Evolutionary conservation across 495 filamentous ascomycete species (phyloP).

Genomic region (Gamarada debralockiae): DNA sequence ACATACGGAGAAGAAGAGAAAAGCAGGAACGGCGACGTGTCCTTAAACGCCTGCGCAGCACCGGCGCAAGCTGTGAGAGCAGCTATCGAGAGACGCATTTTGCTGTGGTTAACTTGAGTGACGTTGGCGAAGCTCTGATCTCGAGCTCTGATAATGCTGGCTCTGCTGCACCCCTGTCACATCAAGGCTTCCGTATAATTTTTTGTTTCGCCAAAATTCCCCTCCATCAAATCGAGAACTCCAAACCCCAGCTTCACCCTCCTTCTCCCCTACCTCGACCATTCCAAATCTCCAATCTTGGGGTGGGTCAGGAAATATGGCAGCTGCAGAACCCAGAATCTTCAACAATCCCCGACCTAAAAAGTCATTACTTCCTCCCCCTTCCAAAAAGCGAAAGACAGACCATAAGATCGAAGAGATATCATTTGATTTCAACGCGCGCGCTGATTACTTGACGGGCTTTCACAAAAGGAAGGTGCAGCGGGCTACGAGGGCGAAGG

Average conservation of each 20-base stretch:
- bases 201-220: background rate
- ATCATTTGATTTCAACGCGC: conserved; percentile 71
- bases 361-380: conserved; percentile 40
- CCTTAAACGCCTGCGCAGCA: conserved; percentile 65
- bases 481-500: conserved; percentile 77
- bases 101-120: conserved; percentile 21
- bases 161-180: background rate
- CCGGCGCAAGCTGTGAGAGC: conserved; percentile 57
- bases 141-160: background rate
- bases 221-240: background rate
- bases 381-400: conserved; percentile 64
- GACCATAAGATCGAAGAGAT: conserved; percentile 65
- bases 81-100: conserved; percentile 60
- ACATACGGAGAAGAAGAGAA: conserved; percentile 76
- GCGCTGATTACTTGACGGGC: conserved; percentile 84
- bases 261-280: too few relatives aligned
- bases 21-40: conserved; percentile 84
- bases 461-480: conserved; percentile 94
- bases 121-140: background rate
- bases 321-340: conserved; percentile 24
- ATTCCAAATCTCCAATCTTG: too few relatives aligned
- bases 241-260: too few relatives aligned
- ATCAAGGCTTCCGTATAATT: background rate
- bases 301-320: too few relatives aligned
- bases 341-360: conserved; percentile 47